Conservation (phyloP, 2,329 filamentous ascomycete species). For the Apiospora rasikravindrae region DNA sequence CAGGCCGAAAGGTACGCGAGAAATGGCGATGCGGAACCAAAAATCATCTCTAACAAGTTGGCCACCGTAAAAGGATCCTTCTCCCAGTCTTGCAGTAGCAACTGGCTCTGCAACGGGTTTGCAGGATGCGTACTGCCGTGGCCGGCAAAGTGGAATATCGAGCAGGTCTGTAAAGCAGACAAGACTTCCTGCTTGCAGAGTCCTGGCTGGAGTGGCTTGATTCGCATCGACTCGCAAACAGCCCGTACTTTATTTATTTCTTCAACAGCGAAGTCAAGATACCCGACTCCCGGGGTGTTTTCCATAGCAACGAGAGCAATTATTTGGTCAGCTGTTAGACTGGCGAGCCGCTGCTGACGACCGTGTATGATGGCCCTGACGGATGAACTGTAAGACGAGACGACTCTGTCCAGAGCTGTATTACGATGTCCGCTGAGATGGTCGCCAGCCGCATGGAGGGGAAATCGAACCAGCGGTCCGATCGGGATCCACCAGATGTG, state of each 20-base stretch:
- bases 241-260: constrained; percentile 28
- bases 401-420: constrained; percentile 40
- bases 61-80: constrained; percentile 26
- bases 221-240: constrained; percentile 22
- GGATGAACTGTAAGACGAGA: constrained; percentile 45
- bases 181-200: constrained; percentile 32
- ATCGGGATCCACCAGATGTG: constrained; percentile 44
- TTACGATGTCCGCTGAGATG: constrained; percentile 27
- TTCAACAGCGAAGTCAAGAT: not conserved
- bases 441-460: constrained; percentile 41
- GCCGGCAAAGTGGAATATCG: constrained; percentile 49
- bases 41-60: constrained; percentile 25
- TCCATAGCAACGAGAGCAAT: constrained; percentile 1
- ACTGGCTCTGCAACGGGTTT: constrained; percentile 38
- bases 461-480: constrained; percentile 35
- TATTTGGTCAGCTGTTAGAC: not conserved
- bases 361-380: constrained; percentile 39
- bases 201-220: not conserved
- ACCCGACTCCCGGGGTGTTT: not conserved
- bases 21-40: constrained; percentile 33
- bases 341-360: constrained; percentile 21
- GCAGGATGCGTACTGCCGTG: constrained; percentile 37
- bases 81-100: constrained; percentile 37
- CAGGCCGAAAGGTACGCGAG: constrained; percentile 47
- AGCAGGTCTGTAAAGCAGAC: constrained; percentile 30